phyloP scores from a whole-genome alignment of 1,139 yeast species.

The Sugiyamaella neomexicana region DNA sequence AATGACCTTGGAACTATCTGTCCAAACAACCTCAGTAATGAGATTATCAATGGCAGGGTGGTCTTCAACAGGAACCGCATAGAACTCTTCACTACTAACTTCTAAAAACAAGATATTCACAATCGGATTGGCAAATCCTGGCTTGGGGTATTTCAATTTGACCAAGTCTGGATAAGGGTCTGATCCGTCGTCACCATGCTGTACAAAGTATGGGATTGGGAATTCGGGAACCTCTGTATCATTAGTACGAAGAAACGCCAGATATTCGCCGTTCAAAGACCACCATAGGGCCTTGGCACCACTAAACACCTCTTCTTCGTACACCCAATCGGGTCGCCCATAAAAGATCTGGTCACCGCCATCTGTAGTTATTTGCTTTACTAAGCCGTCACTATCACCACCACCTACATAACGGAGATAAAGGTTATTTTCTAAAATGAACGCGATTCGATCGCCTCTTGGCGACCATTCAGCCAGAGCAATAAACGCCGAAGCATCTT shows the following conservation, averaged over 20 bases:
- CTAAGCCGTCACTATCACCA: slow-evolving; percentile 27
- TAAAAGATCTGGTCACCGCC: slow-evolving; percentile 71
- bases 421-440: slow-evolving; percentile 63
- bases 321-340: slow-evolving; percentile 95
- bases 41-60: slow-evolving; percentile 46
- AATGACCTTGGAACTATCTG: slow-evolving; percentile 54
- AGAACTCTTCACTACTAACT: slow-evolving; percentile 38
- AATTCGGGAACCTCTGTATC: slow-evolving; percentile 70
- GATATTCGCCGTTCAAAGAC: slow-evolving; percentile 67
- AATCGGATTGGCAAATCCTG: slow-evolving; percentile 74
- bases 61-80: slow-evolving; percentile 34
- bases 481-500: slow-evolving; percentile 36
- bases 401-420: slow-evolving; percentile 48
- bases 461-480: slow-evolving; percentile 78
- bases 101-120: slow-evolving; percentile 53
- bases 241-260: slow-evolving; percentile 67
- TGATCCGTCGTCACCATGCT: slow-evolving; percentile 36
- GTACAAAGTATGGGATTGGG: slow-evolving; percentile 62
- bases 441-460: slow-evolving; percentile 61
- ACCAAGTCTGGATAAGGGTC: slow-evolving; percentile 60
- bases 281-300: slow-evolving; percentile 79
- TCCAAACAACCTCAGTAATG: slow-evolving; percentile 74
- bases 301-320: slow-evolving; percentile 85
- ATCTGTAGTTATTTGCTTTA: slow-evolving; percentile 57
- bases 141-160: slow-evolving; percentile 79